Conservation (phyloP, 208 protist species). For the Leishmania tropica region DNA sequence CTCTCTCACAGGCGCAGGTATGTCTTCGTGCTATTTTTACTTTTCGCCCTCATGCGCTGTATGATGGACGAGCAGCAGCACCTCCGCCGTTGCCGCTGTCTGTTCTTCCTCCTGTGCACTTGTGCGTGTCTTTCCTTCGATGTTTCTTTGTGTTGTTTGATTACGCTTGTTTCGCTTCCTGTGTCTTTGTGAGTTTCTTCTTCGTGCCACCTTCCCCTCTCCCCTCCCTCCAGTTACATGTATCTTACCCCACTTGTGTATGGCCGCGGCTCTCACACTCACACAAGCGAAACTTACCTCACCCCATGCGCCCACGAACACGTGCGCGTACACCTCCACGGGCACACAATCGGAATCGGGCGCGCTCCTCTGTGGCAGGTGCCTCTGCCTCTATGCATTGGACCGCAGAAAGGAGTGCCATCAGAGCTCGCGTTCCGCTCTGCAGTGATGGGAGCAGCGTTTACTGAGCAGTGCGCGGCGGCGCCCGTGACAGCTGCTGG, state of each 20-base stretch:
- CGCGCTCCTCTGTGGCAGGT: background rate
- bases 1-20: background rate
- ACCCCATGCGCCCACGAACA: background rate
- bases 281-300: background rate
- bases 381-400: background rate
- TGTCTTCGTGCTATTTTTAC: background rate
- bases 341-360: background rate
- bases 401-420: background rate
- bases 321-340: background rate
- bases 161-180: background rate
- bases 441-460: background rate
- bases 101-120: background rate
- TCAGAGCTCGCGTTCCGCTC: background rate
- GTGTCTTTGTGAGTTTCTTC: background rate
- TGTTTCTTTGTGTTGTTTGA: background rate
- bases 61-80: background rate
- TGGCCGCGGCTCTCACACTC: background rate
- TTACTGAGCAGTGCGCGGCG: background rate
- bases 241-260: background rate
- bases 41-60: background rate
- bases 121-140: background rate
- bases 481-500: background rate
- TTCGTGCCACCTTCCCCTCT: background rate
- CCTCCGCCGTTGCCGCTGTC: background rate
- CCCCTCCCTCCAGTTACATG: background rate